Evolutionary conservation across 169 alveolate genomes (phyloP), one percentile per base, ranked within the genome.

Genomic region (Sarcocystis neurona): DNA sequence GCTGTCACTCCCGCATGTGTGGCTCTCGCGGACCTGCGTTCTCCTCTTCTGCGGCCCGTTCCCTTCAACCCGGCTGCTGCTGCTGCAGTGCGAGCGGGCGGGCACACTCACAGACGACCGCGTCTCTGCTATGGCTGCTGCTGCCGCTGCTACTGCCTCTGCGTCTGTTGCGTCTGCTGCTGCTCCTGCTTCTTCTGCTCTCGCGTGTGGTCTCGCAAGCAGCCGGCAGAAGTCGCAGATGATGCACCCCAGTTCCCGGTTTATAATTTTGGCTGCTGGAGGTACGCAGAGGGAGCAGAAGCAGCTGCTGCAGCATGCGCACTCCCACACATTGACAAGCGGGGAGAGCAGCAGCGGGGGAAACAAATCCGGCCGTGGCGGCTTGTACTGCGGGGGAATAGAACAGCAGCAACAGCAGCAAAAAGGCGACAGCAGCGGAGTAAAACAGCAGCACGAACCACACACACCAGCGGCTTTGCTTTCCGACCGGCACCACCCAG

Each of bases 211-310:
- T 63, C 32, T n/a, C 75, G 75, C 75, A 37, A 2, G 4, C 75
- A 4, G 10, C 41, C 82, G 82, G 32, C 82, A 72, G 34, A 72
- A 72, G 82, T 72, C 82, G 56, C 82, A 72, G 30, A 72, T 47
- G 41, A 72, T 72, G 58, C 56, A 3, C n/a, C 82, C 82, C 4
- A 39, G 32, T 0, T 47, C 82, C 10, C 41, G 58, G 32, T 37
- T 72, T 56, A 72, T 30, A 39, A 72, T 72, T 56, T 72, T 72
- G 58, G 82, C 6, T 2, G 82, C 53, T 15, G 82, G 82, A n/a
- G 82, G 82, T 8, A 72, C 82, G 27, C 82, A 72, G 20, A 48
- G 82, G 27, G 58, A 23, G 82, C 82, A 72, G 46, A 72, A 72
- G 18, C 43, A 6, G 1, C 56, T 1, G 3, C 58, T 30, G 34